Evolutionary conservation across 164 flowering plant genomes (phyloP), one percentile per base, ranked within the genome.

Genomic region (Aristolochia fimbriata): DNA sequence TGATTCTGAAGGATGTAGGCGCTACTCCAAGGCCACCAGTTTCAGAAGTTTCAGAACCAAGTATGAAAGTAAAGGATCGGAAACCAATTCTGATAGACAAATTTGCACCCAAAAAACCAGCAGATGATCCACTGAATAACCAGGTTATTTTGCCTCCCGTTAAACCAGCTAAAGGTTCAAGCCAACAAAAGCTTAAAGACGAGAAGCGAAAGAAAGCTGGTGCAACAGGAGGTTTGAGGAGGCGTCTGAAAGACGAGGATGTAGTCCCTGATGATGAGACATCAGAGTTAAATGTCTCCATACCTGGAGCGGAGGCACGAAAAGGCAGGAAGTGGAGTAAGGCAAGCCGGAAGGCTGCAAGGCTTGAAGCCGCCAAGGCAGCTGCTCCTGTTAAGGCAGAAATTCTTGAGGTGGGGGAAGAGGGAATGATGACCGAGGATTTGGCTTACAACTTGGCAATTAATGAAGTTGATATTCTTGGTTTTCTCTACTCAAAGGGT

Each of bases 251-350:
- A 68, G 61, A 61, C 61, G 73, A 74, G 21, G 62, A 58, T 60
- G 81, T 71, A 45, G 72, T 69, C 67, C 67, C 68, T 55, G 88
- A 84, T 61, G 95, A 85, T 41, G 93, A 87, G 64, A 53, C 82
- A 13, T 72, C 83, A 37, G 85, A 80, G 62, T 78, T 86, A 15
- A 73, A 75, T 77, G 82, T 81, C 11, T 62, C 83, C 21, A 77
- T 80, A 59, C 80, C 83, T 52, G 91, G 94, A 69, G 77, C 85
- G 2, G 61, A 54, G 6, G 70, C 63, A 9, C 77, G 89, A 70
- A 89, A 81, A 68, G 92, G 96, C 50, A 83, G 95, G 72, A 92
- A 85, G 68, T 87, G 93, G 96, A 85, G 63, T 57, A 92, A 87
- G 75, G 95, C 96, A 11, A 88, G 92, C 60, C 74, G 98, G 50